phyloP scores from a whole-genome alignment of 2,329 filamentous ascomycete genomes.

The Phialophora verrucosa region DNA sequence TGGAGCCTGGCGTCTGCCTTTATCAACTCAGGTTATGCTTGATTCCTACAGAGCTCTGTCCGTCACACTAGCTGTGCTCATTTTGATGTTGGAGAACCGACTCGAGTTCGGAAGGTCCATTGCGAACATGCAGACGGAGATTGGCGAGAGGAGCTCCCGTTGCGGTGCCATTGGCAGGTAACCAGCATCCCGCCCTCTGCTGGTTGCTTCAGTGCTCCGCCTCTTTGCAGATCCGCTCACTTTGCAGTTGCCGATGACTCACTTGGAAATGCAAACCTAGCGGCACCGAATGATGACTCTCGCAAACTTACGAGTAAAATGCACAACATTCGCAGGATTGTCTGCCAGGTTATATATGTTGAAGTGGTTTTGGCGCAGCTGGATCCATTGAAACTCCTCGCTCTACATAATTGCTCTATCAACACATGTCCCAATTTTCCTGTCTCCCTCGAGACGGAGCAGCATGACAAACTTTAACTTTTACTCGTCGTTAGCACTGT shows the following conservation, averaged over 20 bases:
- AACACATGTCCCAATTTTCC: not conserved
- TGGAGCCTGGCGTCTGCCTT: not conserved
- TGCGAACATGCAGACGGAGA: not conserved
- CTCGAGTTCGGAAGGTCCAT: not conserved
- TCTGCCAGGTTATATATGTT: not conserved
- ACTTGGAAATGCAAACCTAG: not conserved
- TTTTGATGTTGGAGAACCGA: not conserved
- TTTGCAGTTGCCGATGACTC: slow-evolving; percentile 5
- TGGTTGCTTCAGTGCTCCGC: slow-evolving; percentile 1
- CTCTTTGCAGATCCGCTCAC: not conserved
- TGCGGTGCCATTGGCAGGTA: not conserved
- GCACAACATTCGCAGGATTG: not conserved
- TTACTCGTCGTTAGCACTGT: slow-evolving; percentile 58
- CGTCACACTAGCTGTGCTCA: not conserved
- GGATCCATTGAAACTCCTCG: slow-evolving; percentile 1
- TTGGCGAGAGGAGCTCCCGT: not conserved
- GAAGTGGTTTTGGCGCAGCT: not conserved
- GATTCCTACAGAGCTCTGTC: not conserved
- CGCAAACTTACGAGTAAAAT: not conserved
- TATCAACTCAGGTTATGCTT: not conserved
- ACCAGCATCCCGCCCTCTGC: not conserved
- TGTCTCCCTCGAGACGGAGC: not conserved
- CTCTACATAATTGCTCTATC: slow-evolving; percentile 1
- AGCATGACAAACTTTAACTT: not conserved
- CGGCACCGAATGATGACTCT: not conserved